Base-by-base conservation (phyloP, 2,329 filamentous ascomycete genomes). In the Ceratocystis albifundus region DNA sequence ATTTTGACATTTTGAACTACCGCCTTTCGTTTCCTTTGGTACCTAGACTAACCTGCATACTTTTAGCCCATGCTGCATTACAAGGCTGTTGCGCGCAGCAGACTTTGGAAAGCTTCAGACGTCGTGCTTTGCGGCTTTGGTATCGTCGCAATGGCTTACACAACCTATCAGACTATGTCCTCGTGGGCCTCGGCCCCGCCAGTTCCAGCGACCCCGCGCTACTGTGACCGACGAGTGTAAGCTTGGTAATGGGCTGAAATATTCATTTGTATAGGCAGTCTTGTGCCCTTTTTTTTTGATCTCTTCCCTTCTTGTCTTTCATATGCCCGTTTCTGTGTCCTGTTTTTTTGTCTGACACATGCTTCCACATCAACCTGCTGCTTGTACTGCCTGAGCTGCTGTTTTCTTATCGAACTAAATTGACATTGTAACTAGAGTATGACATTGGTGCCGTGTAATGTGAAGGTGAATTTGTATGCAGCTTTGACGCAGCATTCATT, bases 31-130 rank as follows among this genome's bases (percentile, higher is more conserved):
- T 10, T 50, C 61, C 53, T 46, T 22, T 20, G 57, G 17, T 62
- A 28, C 69, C 80, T 72, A 12, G 64, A 61, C 61, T 71, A 53
- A 36, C 1, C 41, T 65, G n/a, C 15, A 66, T 71, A 15, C 32
- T n/a, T 55, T 57, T 46, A 96, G 90, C 93, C 94, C 57, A 80
- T 99, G 75, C 84, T 99, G 64, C 94, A 99, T 74, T 89, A 89
- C 77, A 87, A 82, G 73, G 91, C 85, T 12, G 88, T 96, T 32
- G 89, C 92, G 0, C 85, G 80, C 67, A 88, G 79, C 65, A 80
- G 76, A 55, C 79, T 84, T 69, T 88, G 90, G 75, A 88, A 84
- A 69, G 76, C 82, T 15, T 80, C 87, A 4, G 93, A 99, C 71
- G 79, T 96, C 50, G 70, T 79, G 0, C 84, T 99, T 45, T 88